phyloP scores from a whole-genome alignment of 208 protist species.

The Leishmania turanica region DNA sequence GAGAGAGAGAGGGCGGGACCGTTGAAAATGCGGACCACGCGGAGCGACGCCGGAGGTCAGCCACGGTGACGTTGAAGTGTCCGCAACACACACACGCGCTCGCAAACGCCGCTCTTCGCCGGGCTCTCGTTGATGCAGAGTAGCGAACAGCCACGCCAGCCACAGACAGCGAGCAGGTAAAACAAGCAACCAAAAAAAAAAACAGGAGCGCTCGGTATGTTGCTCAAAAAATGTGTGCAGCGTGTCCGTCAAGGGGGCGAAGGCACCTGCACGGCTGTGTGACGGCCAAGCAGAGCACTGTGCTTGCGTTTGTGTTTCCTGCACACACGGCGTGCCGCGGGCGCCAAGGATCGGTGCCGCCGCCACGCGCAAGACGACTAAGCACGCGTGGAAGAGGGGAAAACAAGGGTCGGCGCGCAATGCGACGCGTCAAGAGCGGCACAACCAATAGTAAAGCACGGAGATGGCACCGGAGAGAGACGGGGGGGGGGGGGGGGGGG shows the following conservation, averaged over 20 bases:
- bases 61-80: background rate
- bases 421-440: background rate
- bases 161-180: background rate
- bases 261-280: background rate
- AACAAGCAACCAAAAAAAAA: background rate
- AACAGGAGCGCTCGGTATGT: background rate
- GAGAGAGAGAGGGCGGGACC: background rate
- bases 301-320: background rate
- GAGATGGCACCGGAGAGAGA: background rate
- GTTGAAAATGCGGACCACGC: background rate
- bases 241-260: background rate
- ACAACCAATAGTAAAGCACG: background rate
- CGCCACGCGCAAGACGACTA: background rate
- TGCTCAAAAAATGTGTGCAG: background rate
- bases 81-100: background rate
- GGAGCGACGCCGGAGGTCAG: background rate
- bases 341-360: background rate
- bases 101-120: background rate
- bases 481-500: too few relatives aligned
- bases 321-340: background rate
- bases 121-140: background rate
- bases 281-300: background rate
- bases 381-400: background rate
- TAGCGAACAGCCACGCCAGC: background rate
- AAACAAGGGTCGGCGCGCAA: background rate